Evolutionary conservation across 306 rosid genomes (phyloP).

Genomic region (Prosopis cineraria): DNA sequence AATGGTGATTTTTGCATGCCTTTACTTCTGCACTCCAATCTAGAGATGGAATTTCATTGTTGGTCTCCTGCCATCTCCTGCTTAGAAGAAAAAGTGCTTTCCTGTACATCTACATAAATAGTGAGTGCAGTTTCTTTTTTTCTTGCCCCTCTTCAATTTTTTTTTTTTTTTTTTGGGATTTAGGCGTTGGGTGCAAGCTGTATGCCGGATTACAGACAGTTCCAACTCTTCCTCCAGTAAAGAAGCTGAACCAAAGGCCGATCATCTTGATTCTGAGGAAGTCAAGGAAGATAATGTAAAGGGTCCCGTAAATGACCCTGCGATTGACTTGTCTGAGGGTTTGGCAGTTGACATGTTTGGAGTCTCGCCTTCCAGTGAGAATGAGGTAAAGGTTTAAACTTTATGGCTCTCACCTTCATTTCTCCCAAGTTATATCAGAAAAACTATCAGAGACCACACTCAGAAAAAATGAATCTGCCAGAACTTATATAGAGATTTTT

Average conservation of each 20-base stretch:
- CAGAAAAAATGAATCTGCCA: neutral
- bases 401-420: slow-evolving; percentile 23
- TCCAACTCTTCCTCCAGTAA: slow-evolving; percentile 37
- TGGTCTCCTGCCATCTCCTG: slow-evolving; percentile 15
- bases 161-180: slow-evolving; percentile 33
- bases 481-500: neutral
- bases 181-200: slow-evolving; percentile 97
- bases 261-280: slow-evolving; percentile 32
- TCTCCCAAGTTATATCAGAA: slow-evolving; percentile 19
- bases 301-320: slow-evolving; percentile 42
- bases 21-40: slow-evolving; percentile 12
- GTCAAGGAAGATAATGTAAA: slow-evolving; percentile 36
- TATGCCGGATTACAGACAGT: slow-evolving; percentile 57
- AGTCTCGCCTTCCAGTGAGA: slow-evolving; percentile 54
- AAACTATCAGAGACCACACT: neutral
- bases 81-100: neutral
- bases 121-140: slow-evolving; percentile 12
- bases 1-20: slow-evolving; percentile 20
- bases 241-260: slow-evolving; percentile 37
- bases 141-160: slow-evolving; percentile 17
- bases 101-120: neutral
- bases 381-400: slow-evolving; percentile 57
- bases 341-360: slow-evolving; percentile 84
- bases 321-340: slow-evolving; percentile 79
- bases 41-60: slow-evolving; percentile 18